Evolutionary conservation across 1,139 yeast species (phyloP).

Genomic region (Candida frijolesensis): DNA sequence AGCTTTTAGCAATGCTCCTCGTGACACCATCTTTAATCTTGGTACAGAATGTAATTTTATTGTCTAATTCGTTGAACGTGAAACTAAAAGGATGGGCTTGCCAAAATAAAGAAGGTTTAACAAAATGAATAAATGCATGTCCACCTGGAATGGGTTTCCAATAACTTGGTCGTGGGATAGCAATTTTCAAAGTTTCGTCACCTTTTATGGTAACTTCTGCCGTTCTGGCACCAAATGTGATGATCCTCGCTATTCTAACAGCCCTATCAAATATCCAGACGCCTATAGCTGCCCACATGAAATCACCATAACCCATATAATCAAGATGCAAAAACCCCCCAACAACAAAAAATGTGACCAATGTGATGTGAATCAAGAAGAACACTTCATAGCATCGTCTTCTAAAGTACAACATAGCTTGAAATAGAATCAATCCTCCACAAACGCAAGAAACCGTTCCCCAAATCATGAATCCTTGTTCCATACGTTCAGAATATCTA

Average conservation of each 20-base stretch:
- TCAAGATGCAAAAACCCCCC: conserved; percentile 42
- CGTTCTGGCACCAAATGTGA: conserved; percentile 35
- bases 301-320: conserved; percentile 36
- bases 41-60: conserved; percentile 28
- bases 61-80: conserved; percentile 22
- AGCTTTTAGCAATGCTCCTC: conserved; percentile 27
- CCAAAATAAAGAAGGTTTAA: conserved; percentile 39
- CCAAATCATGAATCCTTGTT: conserved; percentile 35
- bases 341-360: conserved; percentile 39
- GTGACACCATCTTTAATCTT: conserved; percentile 40
- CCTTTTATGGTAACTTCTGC: conserved; percentile 37
- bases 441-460: conserved; percentile 47
- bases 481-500: conserved; percentile 19
- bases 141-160: conserved; percentile 50
- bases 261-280: conserved; percentile 46
- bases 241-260: conserved; percentile 32
- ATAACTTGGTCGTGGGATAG: conserved; percentile 36
- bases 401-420: conserved; percentile 39
- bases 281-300: conserved; percentile 37
- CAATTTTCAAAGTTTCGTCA: conserved; percentile 41
- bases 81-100: conserved; percentile 42
- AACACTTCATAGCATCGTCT: conserved; percentile 43
- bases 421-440: conserved; percentile 35
- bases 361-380: conserved; percentile 35
- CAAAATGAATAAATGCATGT: conserved; percentile 52